Conservation (phyloP, 139 green algal genomes). For the Volvox reticuliferus region DNA sequence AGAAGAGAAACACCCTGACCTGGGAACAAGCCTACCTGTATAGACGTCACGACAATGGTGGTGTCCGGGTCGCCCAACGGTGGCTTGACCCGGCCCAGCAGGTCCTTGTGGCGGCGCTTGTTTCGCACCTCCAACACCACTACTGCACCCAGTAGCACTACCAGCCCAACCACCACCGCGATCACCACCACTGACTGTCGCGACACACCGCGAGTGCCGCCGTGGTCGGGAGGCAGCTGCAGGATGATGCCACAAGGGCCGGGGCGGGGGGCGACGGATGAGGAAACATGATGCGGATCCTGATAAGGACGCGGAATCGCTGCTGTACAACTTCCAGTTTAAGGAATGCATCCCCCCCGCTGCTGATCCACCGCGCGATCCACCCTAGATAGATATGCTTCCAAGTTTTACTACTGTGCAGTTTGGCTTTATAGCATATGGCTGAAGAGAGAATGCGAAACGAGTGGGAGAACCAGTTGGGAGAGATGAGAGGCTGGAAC, state of each 20-base stretch:
- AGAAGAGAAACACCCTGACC: not conserved
- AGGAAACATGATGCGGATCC: too few relatives aligned
- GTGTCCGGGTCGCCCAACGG: conserved; percentile 40
- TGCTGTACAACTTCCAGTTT: too few relatives aligned
- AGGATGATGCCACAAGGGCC: not conserved
- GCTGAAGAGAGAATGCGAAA: too few relatives aligned
- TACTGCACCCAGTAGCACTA: not conserved
- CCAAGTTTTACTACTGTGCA: too few relatives aligned
- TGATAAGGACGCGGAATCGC: too few relatives aligned
- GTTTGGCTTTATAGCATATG: too few relatives aligned
- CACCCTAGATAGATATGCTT: too few relatives aligned
- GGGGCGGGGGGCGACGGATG: not conserved
- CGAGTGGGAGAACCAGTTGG: too few relatives aligned
- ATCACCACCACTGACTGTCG: conserved; percentile 8
- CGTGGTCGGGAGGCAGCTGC: not conserved
- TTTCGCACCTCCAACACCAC: conserved; percentile 45
- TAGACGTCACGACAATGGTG: conserved; percentile 38
- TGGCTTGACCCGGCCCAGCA: conserved; percentile 39
- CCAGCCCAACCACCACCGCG: conserved; percentile 1
- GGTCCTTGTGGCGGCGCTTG: conserved; percentile 42
- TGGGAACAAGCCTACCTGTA: not conserved
- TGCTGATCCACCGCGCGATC: too few relatives aligned
- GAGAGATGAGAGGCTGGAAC: too few relatives aligned
- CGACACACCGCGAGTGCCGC: not conserved
- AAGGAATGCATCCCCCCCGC: too few relatives aligned